Evolutionary conservation across 768 basidiomycete genomes (phyloP), one percentile per base, ranked within the genome.

Genomic region (Holtermanniella nyarrowii): DNA sequence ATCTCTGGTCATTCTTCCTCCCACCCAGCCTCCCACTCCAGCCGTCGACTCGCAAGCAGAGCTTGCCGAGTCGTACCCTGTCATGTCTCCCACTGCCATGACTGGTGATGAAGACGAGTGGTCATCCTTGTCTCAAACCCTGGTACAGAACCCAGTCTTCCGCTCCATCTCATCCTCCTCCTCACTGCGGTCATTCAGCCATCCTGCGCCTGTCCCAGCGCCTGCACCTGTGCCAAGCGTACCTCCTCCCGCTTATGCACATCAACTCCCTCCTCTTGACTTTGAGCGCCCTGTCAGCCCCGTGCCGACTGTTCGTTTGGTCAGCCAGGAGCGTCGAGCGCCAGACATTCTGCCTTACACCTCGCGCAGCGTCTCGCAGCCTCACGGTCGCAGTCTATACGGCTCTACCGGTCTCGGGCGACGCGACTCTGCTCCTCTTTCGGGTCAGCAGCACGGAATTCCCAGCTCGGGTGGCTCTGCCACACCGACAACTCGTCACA

Each of bases 131-230:
- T 48, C 53, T 14, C 52, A 61, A 24, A 56, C 62, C 40, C 47
- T 68, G 5, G 57, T 55, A n/a, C 26, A 42, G 25, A 57, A 57
- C 23, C 66, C 66, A 10, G 66, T 63, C 22, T 68, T 68, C 58
- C 44, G 66, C 24, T 68, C 66, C 12, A 68, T 68, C 49, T 65
- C 63, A 22, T 59, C 66, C 52, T 57, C 59, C 16, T 57, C 66
- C 22, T 56, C 61, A 25, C 52, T 68, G 5, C 48, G 63, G 23
- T 68, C 66, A 20, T 61, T 62, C 27, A 44, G 55, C 16, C 56
- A 65, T 48, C 7, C 58, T 27, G 48, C 42, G 25, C n/a, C 50
- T 41, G 41, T 21, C 48, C 44, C 47, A 50, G n/a, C 23, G 26
- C 20, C 18, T 16, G 16, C 22, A 5, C 25, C 40, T 16, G 25